phyloP scores from a whole-genome alignment of 1,284 basidiomycete genomes.

The Agroathelia rolfsii region DNA sequence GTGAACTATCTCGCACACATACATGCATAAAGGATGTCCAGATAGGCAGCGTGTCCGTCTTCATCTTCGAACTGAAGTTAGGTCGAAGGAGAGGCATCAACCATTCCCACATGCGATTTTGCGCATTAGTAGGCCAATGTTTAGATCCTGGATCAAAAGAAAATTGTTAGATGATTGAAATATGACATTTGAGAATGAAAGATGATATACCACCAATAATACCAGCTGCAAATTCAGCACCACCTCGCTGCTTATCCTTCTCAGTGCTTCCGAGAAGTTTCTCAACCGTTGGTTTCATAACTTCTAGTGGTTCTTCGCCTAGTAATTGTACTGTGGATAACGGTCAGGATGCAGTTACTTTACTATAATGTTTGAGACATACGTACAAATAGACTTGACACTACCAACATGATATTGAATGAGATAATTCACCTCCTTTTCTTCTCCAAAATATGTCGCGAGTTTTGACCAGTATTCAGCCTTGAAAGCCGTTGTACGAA shows the following conservation, averaged over 20 bases:
- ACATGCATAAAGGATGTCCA: conserved; percentile 69
- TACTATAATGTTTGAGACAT: no score
- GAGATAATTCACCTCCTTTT: conserved; percentile 50
- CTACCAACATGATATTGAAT: conserved; percentile 61
- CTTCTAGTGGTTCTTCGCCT: conserved; percentile 53
- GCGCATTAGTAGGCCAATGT: conserved; percentile 75
- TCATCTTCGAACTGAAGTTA: conserved; percentile 57
- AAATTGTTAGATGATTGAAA: neutral
- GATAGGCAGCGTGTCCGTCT: conserved; percentile 54
- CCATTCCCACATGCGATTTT: conserved; percentile 75
- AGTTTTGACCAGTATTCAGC: conserved; percentile 52
- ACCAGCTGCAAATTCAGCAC: conserved; percentile 80
- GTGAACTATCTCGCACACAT: conserved; percentile 7
- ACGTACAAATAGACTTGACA: conserved; percentile 65
- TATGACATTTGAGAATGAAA: neutral
- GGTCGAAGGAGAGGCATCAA: conserved; percentile 58
- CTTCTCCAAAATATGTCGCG: conserved; percentile 51
- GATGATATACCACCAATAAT: conserved; percentile 45
- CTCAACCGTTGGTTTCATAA: conserved; percentile 44
- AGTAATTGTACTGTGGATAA: conserved; percentile 49
- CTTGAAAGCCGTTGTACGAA: conserved; percentile 35
- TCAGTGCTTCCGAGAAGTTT: conserved; percentile 47
- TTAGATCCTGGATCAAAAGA: conserved; percentile 56
- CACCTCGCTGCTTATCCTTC: conserved; percentile 80
- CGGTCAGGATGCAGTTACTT: conserved; percentile 8